A percentile compares a stretch with the other conserved stretches of the same genome.
Evolutionary conservation across 1,139 yeast species (phyloP).

Genomic region (Hyphopichia khmerensis): DNA sequence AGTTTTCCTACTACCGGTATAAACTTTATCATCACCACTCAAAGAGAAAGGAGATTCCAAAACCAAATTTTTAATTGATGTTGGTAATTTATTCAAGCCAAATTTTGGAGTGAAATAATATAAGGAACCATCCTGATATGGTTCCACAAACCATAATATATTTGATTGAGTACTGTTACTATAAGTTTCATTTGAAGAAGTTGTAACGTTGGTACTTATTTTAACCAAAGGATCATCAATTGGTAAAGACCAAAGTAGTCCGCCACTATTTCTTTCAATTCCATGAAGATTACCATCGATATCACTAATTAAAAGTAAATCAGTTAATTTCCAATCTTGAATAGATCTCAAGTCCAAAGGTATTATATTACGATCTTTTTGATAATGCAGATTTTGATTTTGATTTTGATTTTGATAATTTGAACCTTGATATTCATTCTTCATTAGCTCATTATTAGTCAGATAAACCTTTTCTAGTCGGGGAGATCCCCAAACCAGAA

Average conservation of each 20-base stretch:
- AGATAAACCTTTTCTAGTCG: constrained; percentile 24
- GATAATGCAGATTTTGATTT: constrained; percentile 5
- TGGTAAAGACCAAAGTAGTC: constrained; percentile 72
- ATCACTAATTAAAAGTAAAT: constrained; percentile 70
- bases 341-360: constrained; percentile 44
- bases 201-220: constrained; percentile 32
- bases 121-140: constrained; percentile 81
- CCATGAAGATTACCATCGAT: constrained; percentile 90
- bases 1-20: constrained; percentile 82
- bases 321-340: constrained; percentile 58
- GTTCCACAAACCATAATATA: constrained; percentile 82
- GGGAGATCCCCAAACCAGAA: constrained; percentile 14
- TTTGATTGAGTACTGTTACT: constrained; percentile 24
- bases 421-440: constrained; percentile 3
- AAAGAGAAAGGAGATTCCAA: constrained; percentile 80
- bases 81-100: constrained; percentile 81
- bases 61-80: constrained; percentile 76
- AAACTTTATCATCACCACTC: constrained; percentile 81
- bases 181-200: constrained; percentile 16
- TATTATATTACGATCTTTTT: constrained; percentile 15
- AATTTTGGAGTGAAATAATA: constrained; percentile 76
- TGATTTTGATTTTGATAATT: constrained; percentile 3
- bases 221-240: constrained; percentile 51
- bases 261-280: constrained; percentile 73
- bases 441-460: constrained; percentile 8